Conservation (phyloP, 768 basidiomycete genomes). For the Cystofilobasidium macerans region DNA sequence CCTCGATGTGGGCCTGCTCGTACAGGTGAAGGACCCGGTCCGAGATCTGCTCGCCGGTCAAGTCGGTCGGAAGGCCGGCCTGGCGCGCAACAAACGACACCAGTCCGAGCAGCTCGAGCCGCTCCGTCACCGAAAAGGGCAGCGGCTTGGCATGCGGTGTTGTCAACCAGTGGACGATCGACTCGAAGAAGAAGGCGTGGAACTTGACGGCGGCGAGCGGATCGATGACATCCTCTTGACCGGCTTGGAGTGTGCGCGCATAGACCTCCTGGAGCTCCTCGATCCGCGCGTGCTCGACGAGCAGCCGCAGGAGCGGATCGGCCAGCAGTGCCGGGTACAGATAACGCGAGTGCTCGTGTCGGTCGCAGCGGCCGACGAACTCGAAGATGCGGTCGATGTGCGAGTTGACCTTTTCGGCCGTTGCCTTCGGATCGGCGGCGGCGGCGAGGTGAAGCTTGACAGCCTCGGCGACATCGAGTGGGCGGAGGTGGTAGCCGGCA, state of each 20-base stretch:
- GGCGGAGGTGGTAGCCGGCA: conserved; percentile 21
- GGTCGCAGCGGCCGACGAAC: conserved; percentile 22
- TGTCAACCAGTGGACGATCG: conserved; percentile 18
- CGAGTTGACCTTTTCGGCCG: neutral
- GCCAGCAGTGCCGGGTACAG: conserved; percentile 27
- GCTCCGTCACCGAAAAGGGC: neutral
- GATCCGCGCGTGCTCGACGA: conserved; percentile 10
- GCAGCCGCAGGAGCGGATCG: conserved; percentile 9
- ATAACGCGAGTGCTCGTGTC: conserved; percentile 25
- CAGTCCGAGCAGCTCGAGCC: conserved; percentile 18
- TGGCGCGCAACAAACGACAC: neutral
- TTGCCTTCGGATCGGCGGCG: neutral
- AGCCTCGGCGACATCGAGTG: conserved; percentile 22
- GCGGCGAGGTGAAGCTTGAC: conserved; percentile 16
- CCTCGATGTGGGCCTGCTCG: conserved; percentile 26
- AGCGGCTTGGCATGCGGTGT: conserved; percentile 5
- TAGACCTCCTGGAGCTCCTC: conserved; percentile 19
- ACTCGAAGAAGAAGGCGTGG: conserved; percentile 21
- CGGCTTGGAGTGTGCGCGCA: conserved; percentile 14
- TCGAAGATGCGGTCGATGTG: conserved; percentile 22
- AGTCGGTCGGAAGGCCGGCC: conserved; percentile 6
- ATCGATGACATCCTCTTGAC: conserved; percentile 13
- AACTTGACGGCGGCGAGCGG: conserved; percentile 20
- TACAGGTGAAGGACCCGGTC: conserved; percentile 18
- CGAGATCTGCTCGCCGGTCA: conserved; percentile 3